Evolutionary conservation across 176 grass and related monocot species (phyloP).

Genomic region (Oryza coarctata): DNA sequence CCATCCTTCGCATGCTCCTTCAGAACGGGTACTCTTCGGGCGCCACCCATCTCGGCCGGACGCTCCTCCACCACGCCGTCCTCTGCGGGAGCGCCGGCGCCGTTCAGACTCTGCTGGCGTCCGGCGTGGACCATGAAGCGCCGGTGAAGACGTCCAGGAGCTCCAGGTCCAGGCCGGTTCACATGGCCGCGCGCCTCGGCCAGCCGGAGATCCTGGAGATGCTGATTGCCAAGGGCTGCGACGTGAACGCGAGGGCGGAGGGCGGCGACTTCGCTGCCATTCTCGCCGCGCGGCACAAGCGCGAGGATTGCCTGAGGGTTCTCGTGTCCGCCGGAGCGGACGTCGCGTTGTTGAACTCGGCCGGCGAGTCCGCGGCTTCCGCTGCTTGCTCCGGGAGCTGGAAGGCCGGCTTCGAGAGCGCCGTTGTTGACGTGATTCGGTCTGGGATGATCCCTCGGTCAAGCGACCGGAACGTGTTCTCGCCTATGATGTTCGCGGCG

Average conservation of each 20-base stretch:
- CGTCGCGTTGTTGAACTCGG: constrained; percentile 58
- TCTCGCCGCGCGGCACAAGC: constrained; percentile 51
- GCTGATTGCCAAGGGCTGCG: constrained; percentile 53
- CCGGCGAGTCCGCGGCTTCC: constrained; percentile 42
- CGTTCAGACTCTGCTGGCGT: constrained; percentile 57
- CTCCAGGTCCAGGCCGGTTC: constrained; percentile 56
- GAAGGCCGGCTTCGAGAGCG: constrained; percentile 47
- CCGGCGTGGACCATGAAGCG: constrained; percentile 54
- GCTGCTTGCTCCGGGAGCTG: constrained; percentile 53
- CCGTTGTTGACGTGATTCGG: constrained; percentile 47
- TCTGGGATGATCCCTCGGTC: constrained; percentile 57
- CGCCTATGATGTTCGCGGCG: constrained; percentile 54
- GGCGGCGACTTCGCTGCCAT: constrained; percentile 55
- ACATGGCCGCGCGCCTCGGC: constrained; percentile 70
- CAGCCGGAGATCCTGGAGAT: constrained; percentile 56
- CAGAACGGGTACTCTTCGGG: constrained; percentile 43
- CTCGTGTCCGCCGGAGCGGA: constrained; percentile 62
- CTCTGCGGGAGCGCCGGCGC: constrained; percentile 72
- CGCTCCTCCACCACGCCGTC: constrained; percentile 89
- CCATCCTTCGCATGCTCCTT: constrained; percentile 71
- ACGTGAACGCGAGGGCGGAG: constrained; percentile 63
- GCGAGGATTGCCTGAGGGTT: constrained; percentile 68
- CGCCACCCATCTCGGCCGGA: constrained; percentile 49
- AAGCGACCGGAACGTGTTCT: constrained; percentile 63
- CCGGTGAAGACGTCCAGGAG: constrained; percentile 55